A percentile compares a stretch with the other conserved stretches of the same genome.
phyloP scores from a whole-genome alignment of 495 filamentous ascomycete genomes.

The Penicillium egyptiacum region DNA sequence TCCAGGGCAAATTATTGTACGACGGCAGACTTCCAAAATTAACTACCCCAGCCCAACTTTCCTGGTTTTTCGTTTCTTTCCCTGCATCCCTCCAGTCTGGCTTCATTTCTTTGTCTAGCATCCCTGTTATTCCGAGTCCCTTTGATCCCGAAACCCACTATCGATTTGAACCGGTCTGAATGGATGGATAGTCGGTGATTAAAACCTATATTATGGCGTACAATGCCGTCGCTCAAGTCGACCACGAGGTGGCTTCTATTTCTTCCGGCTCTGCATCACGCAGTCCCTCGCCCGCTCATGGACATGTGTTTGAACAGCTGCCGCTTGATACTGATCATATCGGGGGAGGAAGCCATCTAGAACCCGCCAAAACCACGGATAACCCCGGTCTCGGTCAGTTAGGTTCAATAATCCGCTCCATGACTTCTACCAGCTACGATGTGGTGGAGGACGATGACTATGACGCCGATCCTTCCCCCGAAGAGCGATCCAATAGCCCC shows the following conservation, averaged over 20 bases:
- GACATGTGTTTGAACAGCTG: constrained; percentile 30
- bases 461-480: constrained; percentile 36
- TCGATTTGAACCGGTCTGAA: constrained; percentile 9
- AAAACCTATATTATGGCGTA: constrained; percentile 42
- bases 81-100: not conserved
- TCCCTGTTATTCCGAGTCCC: constrained; percentile 5
- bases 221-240: constrained; percentile 46
- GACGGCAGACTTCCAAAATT: constrained; percentile 5
- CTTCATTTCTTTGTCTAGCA: constrained; percentile 3
- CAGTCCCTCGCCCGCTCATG: constrained; percentile 29
- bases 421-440: constrained; percentile 46
- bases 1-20: constrained; percentile 6
- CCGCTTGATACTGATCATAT: constrained; percentile 32
- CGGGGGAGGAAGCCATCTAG: constrained; percentile 23
- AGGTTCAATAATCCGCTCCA: constrained; percentile 44
- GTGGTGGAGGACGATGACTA: constrained; percentile 51
- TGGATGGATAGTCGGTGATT: constrained; percentile 13
- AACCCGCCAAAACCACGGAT: constrained; percentile 27
- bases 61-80: not conserved
- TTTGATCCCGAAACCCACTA: not conserved
- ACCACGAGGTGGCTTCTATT: constrained; percentile 42
- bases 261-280: constrained; percentile 38
- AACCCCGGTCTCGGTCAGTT: constrained; percentile 29
- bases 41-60: not conserved
- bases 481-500: constrained; percentile 28